These are phyloP conservation scores for Aphanomyces stellatus DNA, from an alignment of 352 stramenopile species.

Conservation along the genomic window DNA sequence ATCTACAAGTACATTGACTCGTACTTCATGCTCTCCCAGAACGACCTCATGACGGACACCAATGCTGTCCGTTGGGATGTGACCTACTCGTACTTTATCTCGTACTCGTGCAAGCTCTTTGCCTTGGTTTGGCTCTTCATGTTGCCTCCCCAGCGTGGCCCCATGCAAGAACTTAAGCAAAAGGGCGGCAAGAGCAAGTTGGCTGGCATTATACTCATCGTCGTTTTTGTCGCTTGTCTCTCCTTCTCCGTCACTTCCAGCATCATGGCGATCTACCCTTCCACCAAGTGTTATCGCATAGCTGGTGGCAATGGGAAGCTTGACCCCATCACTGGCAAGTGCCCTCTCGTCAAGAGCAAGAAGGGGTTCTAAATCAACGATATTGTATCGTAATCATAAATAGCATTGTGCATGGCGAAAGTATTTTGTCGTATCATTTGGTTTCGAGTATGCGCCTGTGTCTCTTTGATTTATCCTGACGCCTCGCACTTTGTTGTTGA, in stretches of 20 bases:
- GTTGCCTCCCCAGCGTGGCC: slow-evolving; percentile 39
- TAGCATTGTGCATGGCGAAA: no score
- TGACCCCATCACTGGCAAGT: not conserved
- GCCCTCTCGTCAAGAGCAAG: not conserved
- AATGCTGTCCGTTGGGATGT: slow-evolving; percentile 50
- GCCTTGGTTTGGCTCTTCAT: slow-evolving; percentile 42
- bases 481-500: no score
- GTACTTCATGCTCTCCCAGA: slow-evolving; percentile 48
- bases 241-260: slow-evolving; percentile 38
- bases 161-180: slow-evolving; percentile 29
- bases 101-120: slow-evolving; percentile 36
- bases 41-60: slow-evolving; percentile 48
- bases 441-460: no score
- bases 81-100: slow-evolving; percentile 43
- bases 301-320: slow-evolving; percentile 41
- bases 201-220: slow-evolving; percentile 24
- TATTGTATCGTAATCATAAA: no score
- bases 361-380: not conserved
- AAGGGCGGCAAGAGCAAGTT: slow-evolving; percentile 32
- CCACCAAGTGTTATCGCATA: slow-evolving; percentile 45
- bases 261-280: slow-evolving; percentile 48
- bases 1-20: slow-evolving; percentile 46
- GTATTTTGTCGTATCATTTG: no score
- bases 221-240: not conserved
- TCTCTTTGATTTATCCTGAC: no score